Conservation (phyloP, 441 rosid species). For the Pelargonium australe region DNA sequence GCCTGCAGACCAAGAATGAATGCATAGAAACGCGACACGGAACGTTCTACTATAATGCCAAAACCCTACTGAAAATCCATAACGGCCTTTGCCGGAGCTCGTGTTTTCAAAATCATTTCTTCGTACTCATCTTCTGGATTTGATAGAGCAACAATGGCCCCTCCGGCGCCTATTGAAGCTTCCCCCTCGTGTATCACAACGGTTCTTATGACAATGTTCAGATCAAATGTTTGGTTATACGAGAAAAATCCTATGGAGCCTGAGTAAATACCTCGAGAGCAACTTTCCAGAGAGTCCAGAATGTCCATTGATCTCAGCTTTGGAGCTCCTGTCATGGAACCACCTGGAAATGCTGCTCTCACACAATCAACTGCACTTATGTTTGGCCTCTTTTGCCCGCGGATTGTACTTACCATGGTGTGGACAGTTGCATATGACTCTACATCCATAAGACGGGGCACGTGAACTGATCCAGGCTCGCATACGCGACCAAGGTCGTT, state of each 20-base stretch:
- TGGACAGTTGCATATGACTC: constrained; percentile 96
- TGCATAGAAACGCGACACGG: constrained; percentile 5
- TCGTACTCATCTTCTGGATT: constrained; percentile 78
- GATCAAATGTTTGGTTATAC: constrained; percentile 75
- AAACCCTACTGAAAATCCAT: constrained; percentile 37
- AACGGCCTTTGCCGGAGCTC: constrained; percentile 68
- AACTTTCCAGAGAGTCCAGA: constrained; percentile 70
- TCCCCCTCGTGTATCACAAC: constrained; percentile 68
- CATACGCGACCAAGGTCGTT: constrained; percentile 93
- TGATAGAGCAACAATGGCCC: constrained; percentile 77
- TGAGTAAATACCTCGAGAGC: constrained; percentile 82
- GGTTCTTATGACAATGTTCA: constrained; percentile 88
- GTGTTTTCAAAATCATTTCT: constrained; percentile 79
- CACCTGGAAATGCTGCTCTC: constrained; percentile 89
- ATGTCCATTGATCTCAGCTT: constrained; percentile 88
- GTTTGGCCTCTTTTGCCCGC: constrained; percentile 55
- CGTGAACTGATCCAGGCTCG: constrained; percentile 83
- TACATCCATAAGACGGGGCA: constrained; percentile 86
- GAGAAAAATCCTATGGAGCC: constrained; percentile 90
- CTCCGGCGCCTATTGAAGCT: constrained; percentile 94
- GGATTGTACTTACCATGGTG: constrained; percentile 91
- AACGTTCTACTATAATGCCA: not conserved
- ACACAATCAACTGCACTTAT: constrained; percentile 65
- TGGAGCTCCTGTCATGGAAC: constrained; percentile 98
- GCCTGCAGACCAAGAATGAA: not conserved